Evolutionary conservation across 192 early-diverging fungal genomes (phyloP), one percentile per base, ranked within the genome.

Genomic region (Umbelopsis sp.): DNA sequence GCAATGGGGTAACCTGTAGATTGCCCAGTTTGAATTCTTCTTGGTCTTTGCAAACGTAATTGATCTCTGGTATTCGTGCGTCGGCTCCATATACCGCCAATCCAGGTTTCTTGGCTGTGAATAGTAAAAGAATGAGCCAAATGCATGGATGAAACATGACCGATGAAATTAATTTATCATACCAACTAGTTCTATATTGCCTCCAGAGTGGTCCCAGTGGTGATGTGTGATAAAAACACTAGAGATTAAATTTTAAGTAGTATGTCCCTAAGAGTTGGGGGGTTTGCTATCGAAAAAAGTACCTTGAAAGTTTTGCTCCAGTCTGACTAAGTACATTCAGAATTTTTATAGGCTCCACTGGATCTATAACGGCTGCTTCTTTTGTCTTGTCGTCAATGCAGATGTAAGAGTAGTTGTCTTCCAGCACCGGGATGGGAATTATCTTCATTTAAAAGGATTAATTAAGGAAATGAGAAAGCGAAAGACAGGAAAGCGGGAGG

Each of bases 321-420:
- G 84, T 71, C 52, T 85, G 72, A 30, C 86, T 75, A 25, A 88
- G 77, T 25, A 84, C 83, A 22, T 82, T 70, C 51, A 90, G 61
- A 45, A 93, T 81, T 71, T 94, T 94, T 4, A 78, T 73, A 37
- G 95, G 90, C 69, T 93, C 88, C 4, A 90, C 93, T n/a, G 95
- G 95, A 71, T 97, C 95, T 12, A 97, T 85, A 9, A 93, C 88
- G 0, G 91, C 87, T n/a, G 82, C 90, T 81, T 83, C 81, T 48
- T 82, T 74, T 21, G 89, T 84, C 47, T 84, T 79, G 33, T 90
- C 85, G 64, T 94, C 92, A 65, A 93, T 74, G 49, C 95, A 74
- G 27, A 97, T 78, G 69, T 96, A 97, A 4, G 91, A 85, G 75
- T 95, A 97, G 74, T 97, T 97, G 82, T 97, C 93, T 58, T 86